phyloP scores from a whole-genome alignment of 257 asterid species.

The Ajuga chamaepitys region DNA sequence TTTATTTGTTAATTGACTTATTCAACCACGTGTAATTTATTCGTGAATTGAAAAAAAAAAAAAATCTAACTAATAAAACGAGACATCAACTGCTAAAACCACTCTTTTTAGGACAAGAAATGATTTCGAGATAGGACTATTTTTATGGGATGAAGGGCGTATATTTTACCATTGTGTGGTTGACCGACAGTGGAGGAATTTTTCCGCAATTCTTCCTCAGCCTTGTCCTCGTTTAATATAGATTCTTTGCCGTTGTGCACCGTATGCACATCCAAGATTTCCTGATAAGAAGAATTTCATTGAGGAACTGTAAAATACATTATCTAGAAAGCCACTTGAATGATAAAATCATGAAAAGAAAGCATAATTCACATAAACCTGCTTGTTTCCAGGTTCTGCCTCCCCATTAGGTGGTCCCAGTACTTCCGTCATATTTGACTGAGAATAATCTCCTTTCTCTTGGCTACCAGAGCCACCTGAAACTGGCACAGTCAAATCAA shows the following conservation, averaged over 20 bases:
- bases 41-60: too few species aligned
- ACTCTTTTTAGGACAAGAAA: too few species aligned
- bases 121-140: too few species aligned
- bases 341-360: background rate
- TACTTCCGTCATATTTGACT: conserved; percentile 27
- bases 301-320: background rate
- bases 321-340: background rate
- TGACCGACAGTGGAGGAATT: conserved; percentile 33
- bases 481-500: conserved; percentile 36
- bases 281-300: conserved; percentile 37
- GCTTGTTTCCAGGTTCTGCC: conserved; percentile 36
- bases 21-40: too few species aligned
- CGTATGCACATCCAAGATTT: conserved; percentile 30
- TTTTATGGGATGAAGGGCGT: too few species aligned
- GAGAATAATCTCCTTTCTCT: conserved; percentile 31
- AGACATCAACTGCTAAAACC: too few species aligned
- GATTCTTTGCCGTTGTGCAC: conserved; percentile 37
- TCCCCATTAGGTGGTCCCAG: conserved; percentile 24
- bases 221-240: conserved; percentile 40
- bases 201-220: conserved; percentile 39
- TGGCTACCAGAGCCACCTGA: conserved; percentile 33
- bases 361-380: conserved; percentile 36
- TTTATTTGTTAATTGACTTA: too few species aligned
- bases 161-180: conserved; percentile 42
- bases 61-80: too few species aligned